A percentile compares a stretch with the other conserved stretches of the same genome.
Conservation (phyloP, 148 eudicot genomes). For the Vaccinium macrocarpon region DNA sequence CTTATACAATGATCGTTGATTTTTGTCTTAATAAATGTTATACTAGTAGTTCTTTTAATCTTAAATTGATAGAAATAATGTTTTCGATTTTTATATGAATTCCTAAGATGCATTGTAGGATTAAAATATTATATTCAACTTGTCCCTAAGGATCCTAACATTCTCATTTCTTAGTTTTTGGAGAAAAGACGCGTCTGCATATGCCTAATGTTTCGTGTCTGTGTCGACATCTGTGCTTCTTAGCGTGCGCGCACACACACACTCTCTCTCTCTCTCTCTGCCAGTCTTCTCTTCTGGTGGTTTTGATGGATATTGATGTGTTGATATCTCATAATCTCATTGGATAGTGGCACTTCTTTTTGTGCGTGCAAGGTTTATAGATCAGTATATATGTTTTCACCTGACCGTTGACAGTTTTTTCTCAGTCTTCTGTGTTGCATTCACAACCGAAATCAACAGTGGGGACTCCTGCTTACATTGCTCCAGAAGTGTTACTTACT, state of each 20-base stretch:
- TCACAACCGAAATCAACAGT: slow-evolving; percentile 96
- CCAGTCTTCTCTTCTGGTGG: background rate
- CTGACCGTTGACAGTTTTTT: slow-evolving; percentile 20
- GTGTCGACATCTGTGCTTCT: background rate
- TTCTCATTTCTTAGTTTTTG: background rate
- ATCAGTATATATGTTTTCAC: background rate
- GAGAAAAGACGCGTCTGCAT: background rate
- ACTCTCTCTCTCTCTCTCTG: background rate
- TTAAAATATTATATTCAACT: background rate
- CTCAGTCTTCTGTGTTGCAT: slow-evolving; percentile 85
- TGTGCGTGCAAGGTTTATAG: background rate
- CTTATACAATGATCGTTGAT: background rate
- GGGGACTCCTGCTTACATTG: slow-evolving; percentile 96
- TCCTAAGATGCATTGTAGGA: background rate
- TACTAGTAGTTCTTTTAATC: too few species aligned
- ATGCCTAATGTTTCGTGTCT: background rate
- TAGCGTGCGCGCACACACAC: too few species aligned
- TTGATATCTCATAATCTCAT: slow-evolving; percentile 2
- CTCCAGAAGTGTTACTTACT: slow-evolving; percentile 82
- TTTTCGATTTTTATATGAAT: background rate
- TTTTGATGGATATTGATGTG: background rate
- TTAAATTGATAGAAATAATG: too few species aligned
- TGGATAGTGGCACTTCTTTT: background rate
- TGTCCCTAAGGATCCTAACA: background rate
- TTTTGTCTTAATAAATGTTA: background rate